Base-by-base conservation (phyloP, 1,139 yeast species). In the Pichia terricola region DNA sequence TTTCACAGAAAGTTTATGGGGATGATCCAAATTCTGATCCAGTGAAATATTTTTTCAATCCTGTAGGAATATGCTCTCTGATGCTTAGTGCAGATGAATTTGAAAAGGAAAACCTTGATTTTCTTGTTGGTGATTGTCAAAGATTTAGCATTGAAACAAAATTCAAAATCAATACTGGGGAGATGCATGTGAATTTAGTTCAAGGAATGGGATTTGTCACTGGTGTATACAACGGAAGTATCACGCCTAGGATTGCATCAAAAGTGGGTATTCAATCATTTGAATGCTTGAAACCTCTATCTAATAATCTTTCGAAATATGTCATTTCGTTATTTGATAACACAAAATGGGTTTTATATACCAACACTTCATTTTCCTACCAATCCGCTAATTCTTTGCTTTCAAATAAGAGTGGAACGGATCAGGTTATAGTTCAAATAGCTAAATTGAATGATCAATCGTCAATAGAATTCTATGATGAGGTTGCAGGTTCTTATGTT, bases 151-250 rank as follows among this genome's bases (percentile, higher is more conserved):
- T 58, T 39, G 61, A 60, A 2, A 22, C 56, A 9, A 42, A 42
- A 32, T 55, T 58, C 35, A 38, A 41, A 7, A 41, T 45, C 5
- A 33, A 40, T 11, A 47, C 44, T 4, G 54, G 55, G 5, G 30
- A 40, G 5, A 40, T 60, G 41, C 37, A 41, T 3, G 41, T 52
- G 3, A 73, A 79, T 10, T 51, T 70, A 47, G 70, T 79, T 7
- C 79, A 74, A 57, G 94, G 94, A 16, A 80, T 80, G 83, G 89
- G 89, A 0, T 76, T 81, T 48, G 64, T 79, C 11, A 76, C 86
- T 4, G 81, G 83, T 2, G 66, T 79, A 3, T 82, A 81, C 50
- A 64, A 68, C 35, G 56, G 57, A 5, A 44, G 61, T n/a, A 63
- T 81, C 35, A 67, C 67, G 6, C 82, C 88, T 1, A 65, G 70